Conservation (phyloP, 768 basidiomycete genomes). For the Filobasidium wieringae region DNA sequence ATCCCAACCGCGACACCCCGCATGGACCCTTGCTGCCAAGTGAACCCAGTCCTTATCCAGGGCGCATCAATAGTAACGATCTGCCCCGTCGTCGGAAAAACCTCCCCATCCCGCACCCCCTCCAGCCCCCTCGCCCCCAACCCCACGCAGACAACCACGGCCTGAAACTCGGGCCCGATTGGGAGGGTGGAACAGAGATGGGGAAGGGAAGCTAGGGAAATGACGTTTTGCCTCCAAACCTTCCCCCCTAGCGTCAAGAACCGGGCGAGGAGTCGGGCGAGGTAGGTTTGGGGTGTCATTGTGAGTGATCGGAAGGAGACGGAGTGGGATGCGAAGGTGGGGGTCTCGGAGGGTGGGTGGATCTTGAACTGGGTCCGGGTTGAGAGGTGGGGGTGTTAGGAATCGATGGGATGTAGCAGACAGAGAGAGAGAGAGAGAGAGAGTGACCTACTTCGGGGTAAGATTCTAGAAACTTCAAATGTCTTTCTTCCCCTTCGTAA, state of each 20-base stretch:
- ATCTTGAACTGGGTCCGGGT: background rate
- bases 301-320: constrained; percentile 38
- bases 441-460: constrained; percentile 32
- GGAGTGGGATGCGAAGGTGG: constrained; percentile 21
- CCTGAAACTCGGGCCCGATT: no score
- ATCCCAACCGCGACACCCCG: no score
- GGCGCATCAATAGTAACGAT: constrained; percentile 32
- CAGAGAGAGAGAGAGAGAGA: background rate
- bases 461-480: constrained; percentile 32
- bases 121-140: no score
- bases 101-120: constrained; percentile 24
- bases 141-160: no score
- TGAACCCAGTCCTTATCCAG: constrained; percentile 32
- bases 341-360: background rate
- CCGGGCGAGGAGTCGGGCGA: constrained; percentile 23
- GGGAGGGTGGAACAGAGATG: constrained; percentile 25
- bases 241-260: constrained; percentile 21
- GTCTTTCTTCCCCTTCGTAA: constrained; percentile 27
- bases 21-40: constrained; percentile 29
- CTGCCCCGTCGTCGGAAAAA: constrained; percentile 36
- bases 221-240: constrained; percentile 22
- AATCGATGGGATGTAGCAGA: background rate
- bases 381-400: background rate
- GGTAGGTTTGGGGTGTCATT: constrained; percentile 34
- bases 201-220: constrained; percentile 19